These are phyloP conservation scores for sweet orange (Citrus sinensis) DNA, from an alignment of 345 rosid genomes.

Conservation along the genomic window DNA sequence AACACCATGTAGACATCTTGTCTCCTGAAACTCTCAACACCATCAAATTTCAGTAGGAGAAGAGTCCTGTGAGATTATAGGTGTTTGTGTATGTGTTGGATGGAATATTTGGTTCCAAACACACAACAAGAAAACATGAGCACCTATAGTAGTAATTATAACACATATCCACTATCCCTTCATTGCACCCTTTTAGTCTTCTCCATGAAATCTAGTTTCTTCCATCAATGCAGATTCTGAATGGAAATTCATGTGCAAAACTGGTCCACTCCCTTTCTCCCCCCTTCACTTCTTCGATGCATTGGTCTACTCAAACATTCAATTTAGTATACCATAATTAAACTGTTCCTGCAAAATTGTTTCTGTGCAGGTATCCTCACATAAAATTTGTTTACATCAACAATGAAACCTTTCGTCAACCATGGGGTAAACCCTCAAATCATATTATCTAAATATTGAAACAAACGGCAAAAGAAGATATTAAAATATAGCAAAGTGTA, in stretches of 20 bases:
- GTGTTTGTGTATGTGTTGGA: not conserved
- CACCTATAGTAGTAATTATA: not conserved
- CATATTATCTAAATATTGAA: not conserved
- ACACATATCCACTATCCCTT: not conserved
- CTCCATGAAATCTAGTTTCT: not conserved
- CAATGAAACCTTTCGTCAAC: not conserved
- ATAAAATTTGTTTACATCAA: not conserved
- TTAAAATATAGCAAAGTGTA: not conserved
- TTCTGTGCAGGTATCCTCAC: not conserved
- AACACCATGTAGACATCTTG: not conserved
- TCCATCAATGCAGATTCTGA: not conserved
- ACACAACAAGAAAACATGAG: not conserved
- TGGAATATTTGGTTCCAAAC: not conserved
- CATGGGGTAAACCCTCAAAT: not conserved
- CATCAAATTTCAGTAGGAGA: not conserved
- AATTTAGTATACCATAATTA: not conserved
- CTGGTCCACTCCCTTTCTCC: no score
- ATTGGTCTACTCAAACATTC: not conserved
- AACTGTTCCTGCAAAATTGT: not conserved
- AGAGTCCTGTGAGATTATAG: not conserved
- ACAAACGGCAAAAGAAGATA: not conserved
- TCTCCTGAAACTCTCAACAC: not conserved
- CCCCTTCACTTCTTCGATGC: not conserved
- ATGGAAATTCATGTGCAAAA: not conserved
- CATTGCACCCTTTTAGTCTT: not conserved